Base-by-base conservation (phyloP, 768 basidiomycete species). In the Amanita rubescens region DNA sequence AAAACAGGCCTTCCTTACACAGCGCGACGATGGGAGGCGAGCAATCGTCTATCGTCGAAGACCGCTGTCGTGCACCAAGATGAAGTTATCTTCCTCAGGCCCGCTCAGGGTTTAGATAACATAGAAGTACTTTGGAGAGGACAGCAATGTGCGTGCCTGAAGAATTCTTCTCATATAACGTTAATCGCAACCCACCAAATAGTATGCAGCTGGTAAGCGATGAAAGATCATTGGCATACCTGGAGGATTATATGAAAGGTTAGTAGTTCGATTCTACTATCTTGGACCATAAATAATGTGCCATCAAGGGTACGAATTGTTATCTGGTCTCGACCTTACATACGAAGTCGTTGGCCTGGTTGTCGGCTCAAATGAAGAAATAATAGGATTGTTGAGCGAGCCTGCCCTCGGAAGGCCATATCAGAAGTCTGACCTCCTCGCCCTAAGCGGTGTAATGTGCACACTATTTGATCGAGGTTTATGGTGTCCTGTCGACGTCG, bases 71-170 rank as follows among this genome's bases (percentile, higher is more conserved):
- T 76, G 17, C 62, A 66, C 17, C 70, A 71, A 45, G 60, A 59
- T 9, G 74, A 76, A 19, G 59, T 77, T 9, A 53, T 62, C 11
- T 68, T 69, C 45, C 67, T 67, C 0, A 66, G 66, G n/a, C 73
- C 68, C 47, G 59, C 62, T 14, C 35, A 37, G 41, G 60, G 55
- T 15, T n/a, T n/a, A n/a, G 58, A 63, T 32, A 63, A 67, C 17
- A 60, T 70, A 43, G 58, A 66, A 19, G 74, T 71, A 1, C 59
- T 68, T 24, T 75, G 72, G 71, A 66, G 68, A 25, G 71, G 68
- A 9, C 65, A 62, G 53, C 65, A 68, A 63, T 71, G 69, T 41
- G 4, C 30, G 35, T 5, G 15, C 19, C 11, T n/a, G n/a, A n/a
- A n/a, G n/a, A n/a, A n/a, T n/a, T n/a, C n/a, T 30, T 10, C 45